Evolutionary conservation across 2,329 filamentous ascomycete genomes (phyloP).

Genomic region (Penicillium sp.): DNA sequence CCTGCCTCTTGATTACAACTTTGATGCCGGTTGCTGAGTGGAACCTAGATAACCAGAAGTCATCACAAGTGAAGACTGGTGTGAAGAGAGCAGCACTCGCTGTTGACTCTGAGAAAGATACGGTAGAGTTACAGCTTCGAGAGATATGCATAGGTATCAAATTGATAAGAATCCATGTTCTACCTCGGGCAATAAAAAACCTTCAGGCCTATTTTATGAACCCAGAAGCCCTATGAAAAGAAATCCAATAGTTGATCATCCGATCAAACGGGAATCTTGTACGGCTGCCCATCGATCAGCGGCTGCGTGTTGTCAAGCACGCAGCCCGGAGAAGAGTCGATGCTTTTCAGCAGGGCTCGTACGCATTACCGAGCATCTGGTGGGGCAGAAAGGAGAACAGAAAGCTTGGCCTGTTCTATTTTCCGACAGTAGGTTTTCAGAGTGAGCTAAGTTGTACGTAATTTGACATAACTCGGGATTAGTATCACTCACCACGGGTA

Average conservation of each 20-base stretch:
- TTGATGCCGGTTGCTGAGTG: no score
- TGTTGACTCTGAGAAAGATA: no score
- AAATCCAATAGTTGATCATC: slow-evolving; percentile 8
- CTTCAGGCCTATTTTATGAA: neutral
- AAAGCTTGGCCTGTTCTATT: slow-evolving; percentile 8
- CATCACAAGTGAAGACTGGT: no score
- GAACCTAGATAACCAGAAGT: no score
- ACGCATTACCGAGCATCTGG: neutral
- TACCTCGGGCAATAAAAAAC: neutral
- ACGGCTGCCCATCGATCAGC: neutral
- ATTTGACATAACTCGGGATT: slow-evolving; percentile 2
- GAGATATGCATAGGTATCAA: neutral
- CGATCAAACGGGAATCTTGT: slow-evolving; percentile 5
- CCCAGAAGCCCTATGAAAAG: neutral
- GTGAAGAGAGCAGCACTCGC: no score
- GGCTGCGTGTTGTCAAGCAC: slow-evolving; percentile 14
- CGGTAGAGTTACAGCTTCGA: no score
- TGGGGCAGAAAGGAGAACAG: slow-evolving; percentile 1
- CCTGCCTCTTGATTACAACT: no score
- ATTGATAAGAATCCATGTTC: slow-evolving; percentile 7
- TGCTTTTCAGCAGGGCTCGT: neutral
- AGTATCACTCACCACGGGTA: neutral
- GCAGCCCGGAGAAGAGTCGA: slow-evolving; percentile 4
- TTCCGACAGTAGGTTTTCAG: neutral
- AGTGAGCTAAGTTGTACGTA: neutral